Conservation (phyloP, 2,329 filamentous ascomycete genomes). For the Cladosporium cucumerinum region DNA sequence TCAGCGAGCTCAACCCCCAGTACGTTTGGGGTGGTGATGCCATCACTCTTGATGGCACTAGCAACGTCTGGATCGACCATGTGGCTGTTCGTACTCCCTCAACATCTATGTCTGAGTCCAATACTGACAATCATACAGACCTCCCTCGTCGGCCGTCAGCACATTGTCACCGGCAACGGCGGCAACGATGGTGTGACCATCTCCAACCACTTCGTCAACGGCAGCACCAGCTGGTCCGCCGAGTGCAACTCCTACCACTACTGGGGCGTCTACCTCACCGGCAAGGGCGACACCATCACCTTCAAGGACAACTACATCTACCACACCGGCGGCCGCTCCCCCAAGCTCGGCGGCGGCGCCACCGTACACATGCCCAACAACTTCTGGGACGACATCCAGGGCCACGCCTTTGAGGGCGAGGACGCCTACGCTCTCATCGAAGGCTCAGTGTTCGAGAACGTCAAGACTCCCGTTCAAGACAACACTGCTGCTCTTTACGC, state of each 20-base stretch:
- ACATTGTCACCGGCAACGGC: slow-evolving; percentile 56
- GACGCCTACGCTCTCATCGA: slow-evolving; percentile 25
- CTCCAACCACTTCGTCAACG: slow-evolving; percentile 60
- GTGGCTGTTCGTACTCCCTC: slow-evolving; percentile 30
- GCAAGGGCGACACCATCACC: slow-evolving; percentile 56
- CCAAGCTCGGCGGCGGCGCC: slow-evolving; percentile 53
- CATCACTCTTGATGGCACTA: slow-evolving; percentile 35
- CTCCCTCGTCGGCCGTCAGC: slow-evolving; percentile 58
- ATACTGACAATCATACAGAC: slow-evolving; percentile 29
- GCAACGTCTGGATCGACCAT: slow-evolving; percentile 39
- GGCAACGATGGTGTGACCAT: slow-evolving; percentile 57
- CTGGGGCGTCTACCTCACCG: slow-evolving; percentile 58
- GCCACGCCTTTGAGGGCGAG: slow-evolving; percentile 54
- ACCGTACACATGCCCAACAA: slow-evolving; percentile 60
- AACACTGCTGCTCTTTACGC: slow-evolving; percentile 52
- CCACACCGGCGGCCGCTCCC: slow-evolving; percentile 60
- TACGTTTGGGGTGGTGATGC: slow-evolving; percentile 42
- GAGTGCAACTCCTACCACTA: slow-evolving; percentile 59
- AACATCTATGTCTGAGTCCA: not conserved
- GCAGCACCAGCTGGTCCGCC: slow-evolving; percentile 52
- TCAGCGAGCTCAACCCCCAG: slow-evolving; percentile 38
- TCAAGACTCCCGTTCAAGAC: slow-evolving; percentile 53
- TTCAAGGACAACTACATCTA: slow-evolving; percentile 61
- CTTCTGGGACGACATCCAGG: slow-evolving; percentile 53
- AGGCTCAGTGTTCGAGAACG: slow-evolving; percentile 32